Evolutionary conservation across 495 filamentous ascomycete species (phyloP).

Genomic region (Penicillium verhagenii): DNA sequence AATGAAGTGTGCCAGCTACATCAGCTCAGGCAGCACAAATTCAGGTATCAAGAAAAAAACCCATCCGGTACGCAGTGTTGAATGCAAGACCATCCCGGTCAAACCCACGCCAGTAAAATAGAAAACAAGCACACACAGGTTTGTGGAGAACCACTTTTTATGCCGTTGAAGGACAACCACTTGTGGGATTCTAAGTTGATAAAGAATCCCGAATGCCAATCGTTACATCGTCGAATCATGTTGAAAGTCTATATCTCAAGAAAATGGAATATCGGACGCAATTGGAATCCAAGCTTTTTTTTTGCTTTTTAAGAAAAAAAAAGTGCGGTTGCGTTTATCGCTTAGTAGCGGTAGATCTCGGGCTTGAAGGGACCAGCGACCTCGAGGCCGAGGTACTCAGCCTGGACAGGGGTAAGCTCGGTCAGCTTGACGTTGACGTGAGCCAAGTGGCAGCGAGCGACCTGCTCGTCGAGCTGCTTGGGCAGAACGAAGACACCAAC

Average conservation of each 20-base stretch:
- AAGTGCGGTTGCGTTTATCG: conserved; percentile 3
- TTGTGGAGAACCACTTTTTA: conserved; percentile 48
- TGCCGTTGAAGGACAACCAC: conserved; percentile 67
- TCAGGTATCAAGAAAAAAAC: conserved; percentile 17
- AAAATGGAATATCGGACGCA: conserved; percentile 39
- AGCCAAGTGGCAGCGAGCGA: conserved; percentile 85
- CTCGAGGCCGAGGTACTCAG: conserved; percentile 87
- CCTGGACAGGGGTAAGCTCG: conserved; percentile 78
- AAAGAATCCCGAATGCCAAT: conserved; percentile 47
- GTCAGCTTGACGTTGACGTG: conserved; percentile 96
- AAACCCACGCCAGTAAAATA: conserved; percentile 34
- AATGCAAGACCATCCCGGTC: conserved; percentile 49
- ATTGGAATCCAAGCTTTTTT: conserved; percentile 21
- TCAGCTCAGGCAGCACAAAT: conserved; percentile 1
- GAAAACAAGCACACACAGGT: conserved; percentile 32
- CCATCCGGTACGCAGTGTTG: conserved; percentile 45
- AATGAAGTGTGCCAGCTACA: not conserved
- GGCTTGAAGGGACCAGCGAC: conserved; percentile 91
- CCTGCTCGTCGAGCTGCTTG: conserved; percentile 98
- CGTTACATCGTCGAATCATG: conserved; percentile 64
- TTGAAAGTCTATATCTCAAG: conserved; percentile 55
- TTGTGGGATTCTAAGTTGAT: conserved; percentile 51
- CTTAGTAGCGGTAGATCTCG: conserved; percentile 66
- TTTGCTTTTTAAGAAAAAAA: not conserved
- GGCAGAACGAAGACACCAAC: conserved; percentile 95